Evolutionary conservation across 2,329 filamentous ascomycete species (phyloP), one percentile per base, ranked within the genome.

Genomic region (Pseudocercospora macadamiae): DNA sequence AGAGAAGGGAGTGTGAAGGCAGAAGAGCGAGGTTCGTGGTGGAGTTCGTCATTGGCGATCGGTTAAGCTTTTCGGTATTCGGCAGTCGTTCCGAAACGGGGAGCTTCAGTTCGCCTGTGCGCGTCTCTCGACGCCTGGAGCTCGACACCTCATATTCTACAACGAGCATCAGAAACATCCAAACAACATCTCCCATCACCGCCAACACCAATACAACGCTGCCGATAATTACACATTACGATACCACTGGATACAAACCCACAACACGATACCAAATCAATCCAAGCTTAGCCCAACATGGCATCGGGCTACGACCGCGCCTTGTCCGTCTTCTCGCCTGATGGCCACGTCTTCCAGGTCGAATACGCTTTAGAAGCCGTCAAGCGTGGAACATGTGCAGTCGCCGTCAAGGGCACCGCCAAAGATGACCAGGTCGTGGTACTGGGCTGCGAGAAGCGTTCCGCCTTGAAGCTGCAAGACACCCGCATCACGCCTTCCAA

Each of bases 341-440:
- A 99, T 80, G 95, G 95, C 79, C 95, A 99, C 82, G 95, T 99
- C 72, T 99, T 99, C 82, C 95, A 99, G 80, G 95, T 99, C 73
- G 95, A 99, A 84, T 99, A 99, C 85, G 95, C 95, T 57, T 89
- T 96, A 68, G 95, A 99, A 81, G 95, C 95, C 68, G 95, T 99
- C 68, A 99, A 99, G 84, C 83, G 95, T 91, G 95, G 93, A 95
- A 99, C 95, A 71, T 99, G 95, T 80, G 95, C 96, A 49, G 95
- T 99, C 55, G 95, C 93, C 69, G 93, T 99, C 68, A 99, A 99
- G 82, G 95, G 95, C 71, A 83, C 85, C 70, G 90, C 96, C 76
- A 65, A 59, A 51, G 63, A 64, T 23, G 62, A 64, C 7, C 57
- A 60, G 25, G 90, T 97, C 65, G 95, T 99, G 32, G 95, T 99